Percentiles rank a stretch among this genome's conserved stretches.
These are phyloP conservation scores for Senecio squalidus DNA, from an alignment of 140 eudicot species.

Conservation along the genomic window DNA sequence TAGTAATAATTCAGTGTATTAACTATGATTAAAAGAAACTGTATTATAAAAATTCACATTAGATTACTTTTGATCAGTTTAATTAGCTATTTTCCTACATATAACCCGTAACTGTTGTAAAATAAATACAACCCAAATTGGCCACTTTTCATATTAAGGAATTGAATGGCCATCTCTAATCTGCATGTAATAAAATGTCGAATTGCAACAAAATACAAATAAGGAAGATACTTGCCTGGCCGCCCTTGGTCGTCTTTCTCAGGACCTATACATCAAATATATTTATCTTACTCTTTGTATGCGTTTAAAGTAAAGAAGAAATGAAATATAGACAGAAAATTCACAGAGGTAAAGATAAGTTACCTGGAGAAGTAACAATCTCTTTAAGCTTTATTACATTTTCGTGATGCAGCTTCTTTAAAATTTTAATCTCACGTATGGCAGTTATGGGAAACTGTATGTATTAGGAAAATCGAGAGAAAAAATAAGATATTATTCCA, in stretches of 20 bases:
- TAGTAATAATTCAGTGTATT: too few relatives aligned
- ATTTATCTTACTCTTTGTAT: not conserved
- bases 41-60: too few relatives aligned
- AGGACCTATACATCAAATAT: constrained; percentile 36
- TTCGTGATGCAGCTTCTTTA: constrained; percentile 86
- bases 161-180: too few relatives aligned
- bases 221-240: constrained; percentile 44
- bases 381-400: constrained; percentile 81
- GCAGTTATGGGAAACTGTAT: constrained; percentile 92
- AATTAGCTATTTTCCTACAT: too few relatives aligned
- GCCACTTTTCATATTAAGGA: too few relatives aligned
- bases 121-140: too few relatives aligned
- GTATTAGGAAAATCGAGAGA: not conserved
- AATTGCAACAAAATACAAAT: not conserved
- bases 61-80: too few relatives aligned
- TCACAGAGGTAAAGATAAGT: not conserved
- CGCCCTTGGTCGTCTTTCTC: constrained; percentile 64
- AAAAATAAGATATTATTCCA: not conserved
- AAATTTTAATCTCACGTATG: constrained; percentile 80
- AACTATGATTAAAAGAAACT: too few relatives aligned
- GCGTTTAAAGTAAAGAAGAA: not conserved
- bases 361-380: constrained; percentile 92
- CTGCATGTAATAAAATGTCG: too few relatives aligned
- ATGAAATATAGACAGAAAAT: not conserved
- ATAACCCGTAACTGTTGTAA: too few relatives aligned